A percentile compares a stretch with the other conserved stretches of the same genome.
Evolutionary conservation across 2,329 filamentous ascomycete species (phyloP).

Genomic region (Monilinia fructicola): DNA sequence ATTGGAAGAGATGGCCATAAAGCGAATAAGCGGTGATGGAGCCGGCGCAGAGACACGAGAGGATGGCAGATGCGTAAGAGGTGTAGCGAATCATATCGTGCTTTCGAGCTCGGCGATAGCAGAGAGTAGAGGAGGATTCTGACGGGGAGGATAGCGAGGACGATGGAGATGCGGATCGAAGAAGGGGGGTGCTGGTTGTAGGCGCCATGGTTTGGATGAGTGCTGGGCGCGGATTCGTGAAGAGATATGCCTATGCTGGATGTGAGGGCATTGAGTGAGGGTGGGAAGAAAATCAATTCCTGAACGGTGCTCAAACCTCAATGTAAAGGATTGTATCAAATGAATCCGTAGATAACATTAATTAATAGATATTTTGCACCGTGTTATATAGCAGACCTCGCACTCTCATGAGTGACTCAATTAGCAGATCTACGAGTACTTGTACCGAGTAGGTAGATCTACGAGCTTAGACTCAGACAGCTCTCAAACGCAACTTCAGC

Average conservation of each 20-base stretch:
- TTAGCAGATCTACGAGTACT: too few relatives aligned
- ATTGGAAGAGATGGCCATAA: constrained; percentile 88
- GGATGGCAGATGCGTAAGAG: constrained; percentile 55
- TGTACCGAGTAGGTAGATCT: too few relatives aligned
- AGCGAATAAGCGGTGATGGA: constrained; percentile 92
- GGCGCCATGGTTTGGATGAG: constrained; percentile 18
- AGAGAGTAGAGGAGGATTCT: constrained; percentile 8
- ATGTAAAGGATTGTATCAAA: too few relatives aligned
- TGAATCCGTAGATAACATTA: too few relatives aligned
- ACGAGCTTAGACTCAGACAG: constrained; percentile 1
- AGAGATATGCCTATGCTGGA: background rate
- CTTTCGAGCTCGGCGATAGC: constrained; percentile 23
- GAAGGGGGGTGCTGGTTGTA: constrained; percentile 14
- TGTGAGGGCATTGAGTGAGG: constrained; percentile 7
- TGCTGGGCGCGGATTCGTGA: constrained; percentile 2
- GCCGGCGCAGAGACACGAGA: constrained; percentile 73
- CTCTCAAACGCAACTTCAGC: constrained; percentile 2
- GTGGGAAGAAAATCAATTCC: background rate
- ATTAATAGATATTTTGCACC: too few relatives aligned
- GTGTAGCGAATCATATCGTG: constrained; percentile 41
- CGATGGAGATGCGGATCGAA: constrained; percentile 16
- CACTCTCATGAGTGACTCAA: background rate
- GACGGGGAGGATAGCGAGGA: constrained; percentile 12
- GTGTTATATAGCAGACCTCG: too few relatives aligned
- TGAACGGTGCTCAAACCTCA: background rate